Conservation (phyloP, 2,329 filamentous ascomycete species). For the Talaromyces islandicus region DNA sequence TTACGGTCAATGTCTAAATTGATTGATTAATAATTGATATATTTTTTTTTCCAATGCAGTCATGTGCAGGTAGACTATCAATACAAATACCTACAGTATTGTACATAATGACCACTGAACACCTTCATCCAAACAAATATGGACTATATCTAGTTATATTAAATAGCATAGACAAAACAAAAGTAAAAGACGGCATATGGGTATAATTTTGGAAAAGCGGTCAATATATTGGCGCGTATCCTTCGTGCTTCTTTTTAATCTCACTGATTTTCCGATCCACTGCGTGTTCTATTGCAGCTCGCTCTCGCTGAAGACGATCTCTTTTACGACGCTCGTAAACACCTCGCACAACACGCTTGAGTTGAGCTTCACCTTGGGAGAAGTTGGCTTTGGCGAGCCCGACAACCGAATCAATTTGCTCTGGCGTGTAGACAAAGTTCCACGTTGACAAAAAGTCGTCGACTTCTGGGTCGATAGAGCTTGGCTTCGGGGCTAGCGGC, state of each 20-base stretch:
- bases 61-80: background rate
- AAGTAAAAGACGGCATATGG: background rate
- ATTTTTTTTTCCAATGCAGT: too few species aligned
- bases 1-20: background rate
- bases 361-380: slow-evolving; percentile 70
- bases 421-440: slow-evolving; percentile 94
- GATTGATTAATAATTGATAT: too few species aligned
- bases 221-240: slow-evolving; percentile 10
- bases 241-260: slow-evolving; percentile 6
- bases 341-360: slow-evolving; percentile 70
- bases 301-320: slow-evolving; percentile 29
- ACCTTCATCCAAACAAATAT: background rate
- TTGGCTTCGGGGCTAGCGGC: slow-evolving; percentile 47
- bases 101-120: background rate
- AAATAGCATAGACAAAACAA: background rate
- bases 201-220: background rate
- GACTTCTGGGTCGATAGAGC: slow-evolving; percentile 68
- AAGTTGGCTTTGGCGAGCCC: slow-evolving; percentile 81
- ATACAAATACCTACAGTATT: background rate
- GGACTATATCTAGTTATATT: background rate
- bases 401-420: slow-evolving; percentile 82
- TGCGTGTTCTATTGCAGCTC: slow-evolving; percentile 5
- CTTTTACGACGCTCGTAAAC: slow-evolving; percentile 90
- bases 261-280: slow-evolving; percentile 2
- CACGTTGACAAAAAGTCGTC: slow-evolving; percentile 90